Evolutionary conservation across 352 stramenopile species (phyloP), one percentile per base, ranked within the genome.

Genomic region (Phytophthora cactorum): DNA sequence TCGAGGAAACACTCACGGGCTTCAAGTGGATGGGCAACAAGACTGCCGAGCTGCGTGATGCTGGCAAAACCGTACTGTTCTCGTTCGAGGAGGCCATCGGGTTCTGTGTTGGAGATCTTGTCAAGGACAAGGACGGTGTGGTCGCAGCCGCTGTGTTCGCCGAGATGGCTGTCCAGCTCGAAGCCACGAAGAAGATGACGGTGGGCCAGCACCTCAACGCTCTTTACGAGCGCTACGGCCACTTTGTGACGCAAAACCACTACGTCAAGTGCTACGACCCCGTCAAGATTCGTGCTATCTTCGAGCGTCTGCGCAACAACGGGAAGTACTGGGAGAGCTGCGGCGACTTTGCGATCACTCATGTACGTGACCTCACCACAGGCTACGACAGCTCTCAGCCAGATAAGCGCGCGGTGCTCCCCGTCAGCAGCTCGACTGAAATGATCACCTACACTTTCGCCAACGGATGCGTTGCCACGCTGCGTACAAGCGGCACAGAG

Each of bases 11-110:
- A 29, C 87, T 99, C 49, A 99, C 98, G 28, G 98, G 98, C 31
- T 99, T 99, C 81, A 99, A 99, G 84, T 99, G 97, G 97, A 99
- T 99, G 81, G 97, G 93, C 41, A 97, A 98, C 80, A 87, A 91
- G 67, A 92, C 89, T 12, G 64, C 61, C 22, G 87, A 96, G 36
- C 66, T 97, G 46, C 79, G 90, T 50, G 70, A 83, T 11, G 74
- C 92, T 58, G 97, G 94, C 49, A 98, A 98, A 68, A 88, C 71
- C 22, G 93, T 98, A 59, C 68, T 99, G 31, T 98, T 99, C 68
- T 91, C 91, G 14, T 99, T 98, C 66, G 98, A 99, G 86, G 98
- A 99, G 77, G 97, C 97, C 14, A 99, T 99, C 61, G 98, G 98
- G 22, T 99, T 99, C 70, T 98, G 95, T 52, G 92, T 98, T 14